Conservation (phyloP, 495 filamentous ascomycete species). For the Lasiosphaeria hispida region DNA sequence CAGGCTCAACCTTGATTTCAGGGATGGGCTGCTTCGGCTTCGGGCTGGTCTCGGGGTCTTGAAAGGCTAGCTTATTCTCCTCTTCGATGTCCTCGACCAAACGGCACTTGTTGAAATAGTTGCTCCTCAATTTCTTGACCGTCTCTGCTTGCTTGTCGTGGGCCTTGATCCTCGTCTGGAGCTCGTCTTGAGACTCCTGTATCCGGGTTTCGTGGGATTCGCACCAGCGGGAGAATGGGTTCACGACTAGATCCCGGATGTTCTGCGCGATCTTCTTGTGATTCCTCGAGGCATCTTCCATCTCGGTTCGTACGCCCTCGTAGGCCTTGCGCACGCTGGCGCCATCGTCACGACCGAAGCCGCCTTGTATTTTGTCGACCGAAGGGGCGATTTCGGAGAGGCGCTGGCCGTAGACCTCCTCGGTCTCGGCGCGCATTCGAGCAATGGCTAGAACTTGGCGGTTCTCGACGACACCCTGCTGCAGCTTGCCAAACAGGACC, state of each 20-base stretch:
- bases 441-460: constrained; percentile 89
- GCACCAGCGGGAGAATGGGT: constrained; percentile 92
- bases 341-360: constrained; percentile 91
- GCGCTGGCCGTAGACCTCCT: constrained; percentile 80
- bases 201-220: constrained; percentile 89
- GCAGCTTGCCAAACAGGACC: constrained; percentile 93
- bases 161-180: constrained; percentile 82
- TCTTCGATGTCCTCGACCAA: constrained; percentile 95
- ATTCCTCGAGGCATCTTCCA: constrained; percentile 85
- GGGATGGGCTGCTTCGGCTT: constrained; percentile 48
- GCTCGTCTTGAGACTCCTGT: constrained; percentile 88
- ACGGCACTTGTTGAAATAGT: constrained; percentile 98
- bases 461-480: constrained; percentile 93
- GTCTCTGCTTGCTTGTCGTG: constrained; percentile 88
- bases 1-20: constrained; percentile 58
- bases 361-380: constrained; percentile 76
- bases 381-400: constrained; percentile 80
- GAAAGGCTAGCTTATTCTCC: constrained; percentile 96
- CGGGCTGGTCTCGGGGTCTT: constrained; percentile 64
- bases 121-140: constrained; percentile 87
- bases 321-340: constrained; percentile 96
- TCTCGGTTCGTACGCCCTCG: constrained; percentile 90
- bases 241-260: constrained; percentile 91
- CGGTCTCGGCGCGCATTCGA: constrained; percentile 91
- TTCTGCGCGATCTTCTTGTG: constrained; percentile 95